Conservation (phyloP, 2,329 filamentous ascomycete genomes). For the Rosellinia necatrix region DNA sequence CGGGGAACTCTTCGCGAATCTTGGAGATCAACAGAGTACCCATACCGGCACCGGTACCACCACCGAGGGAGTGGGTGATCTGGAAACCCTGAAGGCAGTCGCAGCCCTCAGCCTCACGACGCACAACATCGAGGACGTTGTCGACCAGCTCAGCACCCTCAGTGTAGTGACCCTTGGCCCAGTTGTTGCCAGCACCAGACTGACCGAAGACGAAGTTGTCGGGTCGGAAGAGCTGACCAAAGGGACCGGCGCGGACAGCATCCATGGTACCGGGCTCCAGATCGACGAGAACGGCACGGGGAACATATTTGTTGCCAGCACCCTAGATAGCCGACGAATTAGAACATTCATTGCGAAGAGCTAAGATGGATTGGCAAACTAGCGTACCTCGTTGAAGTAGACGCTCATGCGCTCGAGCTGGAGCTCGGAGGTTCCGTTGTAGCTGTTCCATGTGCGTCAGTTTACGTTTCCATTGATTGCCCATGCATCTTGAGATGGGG, state of each 20-base stretch:
- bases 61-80: conserved; percentile 99
- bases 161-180: conserved; percentile 99
- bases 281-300: conserved; percentile 98
- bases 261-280: conserved; percentile 99
- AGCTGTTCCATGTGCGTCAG: conserved; percentile 59
- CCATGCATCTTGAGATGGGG: not conserved
- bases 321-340: conserved; percentile 63
- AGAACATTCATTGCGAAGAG: not conserved
- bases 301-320: conserved; percentile 98
- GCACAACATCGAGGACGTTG: conserved; percentile 96
- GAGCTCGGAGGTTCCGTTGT: conserved; percentile 97
- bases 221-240: conserved; percentile 98
- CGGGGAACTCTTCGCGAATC: conserved; percentile 99
- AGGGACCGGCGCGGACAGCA: conserved; percentile 95
- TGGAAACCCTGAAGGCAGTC: conserved; percentile 99
- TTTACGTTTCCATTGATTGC: conserved; percentile 8
- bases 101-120: conserved; percentile 97
- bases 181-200: conserved; percentile 99
- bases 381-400: conserved; percentile 82
- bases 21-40: conserved; percentile 99
- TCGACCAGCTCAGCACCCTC: conserved; percentile 99
- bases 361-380: not conserved
- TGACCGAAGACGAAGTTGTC: conserved; percentile 99
- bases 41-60: conserved; percentile 99
- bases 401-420: conserved; percentile 99